These are phyloP conservation scores for Tricholoma bakamatsutake DNA, from an alignment of 768 basidiomycete species.

Conservation along the genomic window DNA sequence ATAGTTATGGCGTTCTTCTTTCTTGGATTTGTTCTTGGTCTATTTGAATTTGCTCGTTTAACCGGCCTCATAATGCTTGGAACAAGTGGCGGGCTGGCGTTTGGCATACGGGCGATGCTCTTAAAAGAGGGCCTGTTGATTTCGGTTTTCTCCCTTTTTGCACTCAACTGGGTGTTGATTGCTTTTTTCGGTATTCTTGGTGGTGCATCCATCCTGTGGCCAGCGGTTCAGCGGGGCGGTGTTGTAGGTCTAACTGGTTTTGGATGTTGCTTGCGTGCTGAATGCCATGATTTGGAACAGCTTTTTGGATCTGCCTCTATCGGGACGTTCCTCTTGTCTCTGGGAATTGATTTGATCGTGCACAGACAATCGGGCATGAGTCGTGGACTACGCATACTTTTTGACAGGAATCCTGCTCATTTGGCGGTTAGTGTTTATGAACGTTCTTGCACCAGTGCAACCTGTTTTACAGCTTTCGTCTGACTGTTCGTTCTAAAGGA, in stretches of 20 bases:
- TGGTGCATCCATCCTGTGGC: conserved; percentile 34
- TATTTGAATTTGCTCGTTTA: conserved; percentile 45
- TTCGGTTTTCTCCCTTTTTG: conserved; percentile 24
- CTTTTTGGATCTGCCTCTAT: conserved; percentile 41
- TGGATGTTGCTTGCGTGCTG: background rate
- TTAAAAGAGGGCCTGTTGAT: conserved; percentile 46
- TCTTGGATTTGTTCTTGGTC: conserved; percentile 46
- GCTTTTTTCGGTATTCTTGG: conserved; percentile 36
- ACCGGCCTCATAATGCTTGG: conserved; percentile 42
- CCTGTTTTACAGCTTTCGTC: background rate
- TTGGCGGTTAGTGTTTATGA: conserved; percentile 33
- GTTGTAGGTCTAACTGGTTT: conserved; percentile 37
- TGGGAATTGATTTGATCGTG: conserved; percentile 52
- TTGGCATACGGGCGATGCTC: conserved; percentile 50
- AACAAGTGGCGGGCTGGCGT: conserved; percentile 48
- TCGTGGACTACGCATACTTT: conserved; percentile 53
- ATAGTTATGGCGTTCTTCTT: conserved; percentile 45
- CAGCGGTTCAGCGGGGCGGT: conserved; percentile 35
- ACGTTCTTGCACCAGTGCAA: background rate
- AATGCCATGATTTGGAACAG: background rate
- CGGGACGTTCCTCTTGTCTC: conserved; percentile 53
- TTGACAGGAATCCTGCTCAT: conserved; percentile 59
- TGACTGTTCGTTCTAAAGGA: conserved; percentile 29
- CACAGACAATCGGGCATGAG: conserved; percentile 60
- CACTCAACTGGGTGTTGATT: conserved; percentile 51